These are phyloP conservation scores for Dactylis glomerata DNA, from an alignment of 176 grass and related monocot genomes.

Conservation along the genomic window DNA sequence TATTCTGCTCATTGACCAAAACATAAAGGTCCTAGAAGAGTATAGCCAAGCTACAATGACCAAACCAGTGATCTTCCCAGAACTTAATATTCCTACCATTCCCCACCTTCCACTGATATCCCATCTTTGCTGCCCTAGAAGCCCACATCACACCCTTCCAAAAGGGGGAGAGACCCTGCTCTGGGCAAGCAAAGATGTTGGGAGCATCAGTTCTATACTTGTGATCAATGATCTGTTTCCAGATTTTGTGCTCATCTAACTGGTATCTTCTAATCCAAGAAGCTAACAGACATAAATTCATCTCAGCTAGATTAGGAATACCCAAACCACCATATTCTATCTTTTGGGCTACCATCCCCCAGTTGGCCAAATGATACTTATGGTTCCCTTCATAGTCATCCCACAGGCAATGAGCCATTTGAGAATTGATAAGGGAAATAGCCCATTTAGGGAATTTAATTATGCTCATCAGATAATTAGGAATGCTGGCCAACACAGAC, in stretches of 20 bases:
- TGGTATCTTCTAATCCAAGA: neutral
- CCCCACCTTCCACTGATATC: neutral
- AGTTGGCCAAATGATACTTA: too few relatives aligned
- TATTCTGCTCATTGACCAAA: neutral
- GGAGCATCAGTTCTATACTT: neutral
- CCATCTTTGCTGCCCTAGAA: neutral
- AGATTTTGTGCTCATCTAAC: neutral
- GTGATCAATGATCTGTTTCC: neutral
- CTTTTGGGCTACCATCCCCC: accelerated
- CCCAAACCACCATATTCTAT: neutral
- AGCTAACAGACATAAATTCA: neutral
- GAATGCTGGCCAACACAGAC: neutral
- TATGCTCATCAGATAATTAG: too few relatives aligned
- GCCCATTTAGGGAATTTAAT: too few relatives aligned
- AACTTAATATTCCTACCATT: neutral
- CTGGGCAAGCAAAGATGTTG: neutral
- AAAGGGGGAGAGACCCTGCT: accelerated
- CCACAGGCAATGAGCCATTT: neutral
- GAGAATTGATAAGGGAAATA: neutral
- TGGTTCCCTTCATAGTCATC: neutral
- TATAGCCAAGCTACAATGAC: neutral
- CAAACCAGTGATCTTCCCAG: neutral
- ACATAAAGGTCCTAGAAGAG: neutral
- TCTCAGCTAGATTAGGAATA: neutral
- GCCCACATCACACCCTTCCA: neutral